Percentiles rank a stretch among this genome's conserved stretches.
Evolutionary conservation across 495 filamentous ascomycete species (phyloP).

Genomic region (Annulohypoxylon bovei): DNA sequence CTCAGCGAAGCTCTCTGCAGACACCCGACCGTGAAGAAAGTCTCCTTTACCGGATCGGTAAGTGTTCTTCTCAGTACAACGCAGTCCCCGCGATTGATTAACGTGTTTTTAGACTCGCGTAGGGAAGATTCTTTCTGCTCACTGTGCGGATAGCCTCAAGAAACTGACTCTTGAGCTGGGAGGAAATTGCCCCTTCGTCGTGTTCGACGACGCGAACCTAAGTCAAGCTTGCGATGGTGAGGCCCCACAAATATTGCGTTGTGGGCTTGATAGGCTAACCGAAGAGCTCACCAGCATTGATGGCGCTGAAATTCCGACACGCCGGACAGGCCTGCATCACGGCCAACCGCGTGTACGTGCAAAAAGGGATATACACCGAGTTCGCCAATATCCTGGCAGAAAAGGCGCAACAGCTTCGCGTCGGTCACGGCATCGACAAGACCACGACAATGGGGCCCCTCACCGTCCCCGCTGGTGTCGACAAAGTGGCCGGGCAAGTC

Average conservation of each 20-base stretch:
- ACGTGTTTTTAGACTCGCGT: constrained; percentile 39
- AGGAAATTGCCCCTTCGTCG: constrained; percentile 78
- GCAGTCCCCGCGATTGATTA: background rate
- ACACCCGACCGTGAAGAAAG: constrained; percentile 72
- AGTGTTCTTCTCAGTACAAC: background rate
- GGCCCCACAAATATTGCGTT: constrained; percentile 50
- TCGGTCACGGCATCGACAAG: constrained; percentile 70
- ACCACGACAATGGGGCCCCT: constrained; percentile 74
- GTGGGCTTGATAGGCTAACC: background rate
- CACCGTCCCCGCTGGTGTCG: constrained; percentile 70
- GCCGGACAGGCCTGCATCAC: constrained; percentile 79
- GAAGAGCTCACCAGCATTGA: constrained; percentile 48
- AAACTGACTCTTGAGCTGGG: constrained; percentile 79
- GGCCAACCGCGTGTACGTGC: constrained; percentile 77
- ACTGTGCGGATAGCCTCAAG: constrained; percentile 68
- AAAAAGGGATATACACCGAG: constrained; percentile 63
- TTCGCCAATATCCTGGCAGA: constrained; percentile 66
- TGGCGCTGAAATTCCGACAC: constrained; percentile 72
- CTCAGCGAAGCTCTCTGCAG: constrained; percentile 73
- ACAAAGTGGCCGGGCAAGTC: constrained; percentile 70
- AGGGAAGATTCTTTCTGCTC: constrained; percentile 46
- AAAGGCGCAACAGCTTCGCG: constrained; percentile 63
- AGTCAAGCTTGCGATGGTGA: constrained; percentile 66
- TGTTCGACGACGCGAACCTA: constrained; percentile 78
- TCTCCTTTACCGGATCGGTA: constrained; percentile 73